A percentile compares a stretch with the other conserved stretches of the same genome.
Evolutionary conservation across 2,329 filamentous ascomycete genomes (phyloP).

Genomic region (Rhinocladiella mackenziei): DNA sequence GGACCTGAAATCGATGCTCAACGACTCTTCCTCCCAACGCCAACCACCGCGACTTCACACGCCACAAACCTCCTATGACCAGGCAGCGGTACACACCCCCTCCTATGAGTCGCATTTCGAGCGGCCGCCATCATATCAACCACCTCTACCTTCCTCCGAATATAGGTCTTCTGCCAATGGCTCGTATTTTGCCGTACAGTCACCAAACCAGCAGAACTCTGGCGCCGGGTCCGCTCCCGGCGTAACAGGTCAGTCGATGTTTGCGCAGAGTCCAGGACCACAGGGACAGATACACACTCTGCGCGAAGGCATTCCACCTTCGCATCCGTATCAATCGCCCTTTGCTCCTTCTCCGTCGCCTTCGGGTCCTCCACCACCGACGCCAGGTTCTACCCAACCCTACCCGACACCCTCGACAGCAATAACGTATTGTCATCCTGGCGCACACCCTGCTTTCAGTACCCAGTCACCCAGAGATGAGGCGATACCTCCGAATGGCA

Average conservation of each 20-base stretch:
- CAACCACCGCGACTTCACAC: constrained; percentile 28
- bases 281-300: constrained; percentile 25
- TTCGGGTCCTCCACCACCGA: constrained; percentile 21
- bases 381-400: constrained; percentile 24
- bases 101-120: constrained; percentile 23
- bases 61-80: constrained; percentile 23
- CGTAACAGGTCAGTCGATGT: constrained; percentile 21
- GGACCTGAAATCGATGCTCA: constrained; percentile 32
- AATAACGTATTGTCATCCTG: constrained; percentile 17
- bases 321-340: constrained; percentile 22
- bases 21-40: constrained; percentile 25
- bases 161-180: constrained; percentile 23
- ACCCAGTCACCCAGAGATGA: constrained; percentile 25
- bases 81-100: constrained; percentile 8
- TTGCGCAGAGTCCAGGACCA: constrained; percentile 29
- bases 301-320: constrained; percentile 21
- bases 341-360: constrained; percentile 28
- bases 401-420: constrained; percentile 20
- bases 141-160: constrained; percentile 22
- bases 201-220: constrained; percentile 28
- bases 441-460: constrained; percentile 15
- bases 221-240: constrained; percentile 23
- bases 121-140: constrained; percentile 20
- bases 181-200: constrained; percentile 28
- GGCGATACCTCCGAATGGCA: constrained; percentile 15